Conservation (phyloP, 2,329 filamentous ascomycete genomes). For the Aureobasidium uvarum region DNA sequence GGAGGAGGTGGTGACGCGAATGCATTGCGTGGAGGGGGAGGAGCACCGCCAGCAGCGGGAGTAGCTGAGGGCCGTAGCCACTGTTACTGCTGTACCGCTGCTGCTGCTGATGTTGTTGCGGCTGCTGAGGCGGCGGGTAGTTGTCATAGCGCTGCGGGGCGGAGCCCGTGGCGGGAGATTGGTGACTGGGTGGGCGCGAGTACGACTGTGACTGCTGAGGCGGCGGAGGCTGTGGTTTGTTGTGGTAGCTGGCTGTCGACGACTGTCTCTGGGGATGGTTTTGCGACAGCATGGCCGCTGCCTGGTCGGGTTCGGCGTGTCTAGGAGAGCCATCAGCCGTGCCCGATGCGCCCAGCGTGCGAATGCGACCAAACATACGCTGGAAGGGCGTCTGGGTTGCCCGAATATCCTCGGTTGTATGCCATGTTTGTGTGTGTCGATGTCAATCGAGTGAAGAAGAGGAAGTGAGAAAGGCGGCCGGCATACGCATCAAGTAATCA, state of each 20-base stretch:
- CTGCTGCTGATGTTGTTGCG: conserved; percentile 35
- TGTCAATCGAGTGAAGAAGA: conserved; percentile 7
- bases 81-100: conserved; percentile 43
- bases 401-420: conserved; percentile 76
- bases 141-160: conserved; percentile 18
- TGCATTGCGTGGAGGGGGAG: conserved; percentile 32
- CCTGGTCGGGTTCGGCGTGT: conserved; percentile 70
- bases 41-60: conserved; percentile 27
- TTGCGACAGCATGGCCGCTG: conserved; percentile 44
- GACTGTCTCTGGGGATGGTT: conserved; percentile 32
- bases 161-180: conserved; percentile 14
- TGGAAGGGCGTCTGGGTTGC: conserved; percentile 88
- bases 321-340: conserved; percentile 41
- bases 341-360: conserved; percentile 5
- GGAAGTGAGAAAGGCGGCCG: background rate
- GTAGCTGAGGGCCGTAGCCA: conserved; percentile 36
- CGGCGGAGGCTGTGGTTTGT: conserved; percentile 45
- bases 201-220: conserved; percentile 33
- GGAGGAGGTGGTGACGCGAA: conserved; percentile 51
- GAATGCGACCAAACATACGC: conserved; percentile 58
- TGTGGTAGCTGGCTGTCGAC: conserved; percentile 42
- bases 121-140: conserved; percentile 33
- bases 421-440: conserved; percentile 62
- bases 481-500: conserved; percentile 14
- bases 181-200: conserved; percentile 26